These are phyloP conservation scores for Podila horticola DNA, from an alignment of 192 early-diverging fungal species.

Conservation along the genomic window DNA sequence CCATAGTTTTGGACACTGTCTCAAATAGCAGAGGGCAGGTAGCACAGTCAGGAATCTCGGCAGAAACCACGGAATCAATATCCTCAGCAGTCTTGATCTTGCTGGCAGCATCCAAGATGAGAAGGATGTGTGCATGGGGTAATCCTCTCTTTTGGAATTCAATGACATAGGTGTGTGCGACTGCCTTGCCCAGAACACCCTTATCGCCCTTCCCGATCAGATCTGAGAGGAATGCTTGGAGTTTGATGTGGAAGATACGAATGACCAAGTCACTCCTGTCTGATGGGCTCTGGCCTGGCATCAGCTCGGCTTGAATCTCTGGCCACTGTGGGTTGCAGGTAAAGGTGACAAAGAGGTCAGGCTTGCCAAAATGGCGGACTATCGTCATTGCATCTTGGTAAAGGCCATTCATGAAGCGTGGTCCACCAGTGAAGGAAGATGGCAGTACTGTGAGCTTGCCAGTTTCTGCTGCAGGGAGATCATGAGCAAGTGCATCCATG, in stretches of 20 bases:
- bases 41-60: slow-evolving; percentile 16
- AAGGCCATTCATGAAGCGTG: slow-evolving; percentile 14
- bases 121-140: slow-evolving; percentile 35
- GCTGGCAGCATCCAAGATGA: neutral
- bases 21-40: slow-evolving; percentile 7
- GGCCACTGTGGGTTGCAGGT: slow-evolving; percentile 31
- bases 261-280: slow-evolving; percentile 29
- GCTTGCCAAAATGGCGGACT: slow-evolving; percentile 35
- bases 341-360: slow-evolving; percentile 53
- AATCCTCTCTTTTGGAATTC: slow-evolving; percentile 45
- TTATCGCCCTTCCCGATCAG: slow-evolving; percentile 2
- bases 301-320: slow-evolving; percentile 3
- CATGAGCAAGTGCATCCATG: slow-evolving; percentile 5
- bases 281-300: neutral
- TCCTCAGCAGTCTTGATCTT: slow-evolving; percentile 6
- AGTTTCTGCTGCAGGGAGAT: neutral
- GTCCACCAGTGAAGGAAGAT: slow-evolving; percentile 16
- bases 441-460: neutral
- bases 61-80: slow-evolving; percentile 16
- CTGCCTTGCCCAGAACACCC: slow-evolving; percentile 9
- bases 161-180: slow-evolving; percentile 16
- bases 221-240: slow-evolving; percentile 31
- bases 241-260: slow-evolving; percentile 34
- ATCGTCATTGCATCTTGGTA: slow-evolving; percentile 42
- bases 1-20: slow-evolving; percentile 14